Base-by-base conservation (phyloP, 2,329 filamentous ascomycete genomes). In the Cephalotrichum gorgonifer region DNA sequence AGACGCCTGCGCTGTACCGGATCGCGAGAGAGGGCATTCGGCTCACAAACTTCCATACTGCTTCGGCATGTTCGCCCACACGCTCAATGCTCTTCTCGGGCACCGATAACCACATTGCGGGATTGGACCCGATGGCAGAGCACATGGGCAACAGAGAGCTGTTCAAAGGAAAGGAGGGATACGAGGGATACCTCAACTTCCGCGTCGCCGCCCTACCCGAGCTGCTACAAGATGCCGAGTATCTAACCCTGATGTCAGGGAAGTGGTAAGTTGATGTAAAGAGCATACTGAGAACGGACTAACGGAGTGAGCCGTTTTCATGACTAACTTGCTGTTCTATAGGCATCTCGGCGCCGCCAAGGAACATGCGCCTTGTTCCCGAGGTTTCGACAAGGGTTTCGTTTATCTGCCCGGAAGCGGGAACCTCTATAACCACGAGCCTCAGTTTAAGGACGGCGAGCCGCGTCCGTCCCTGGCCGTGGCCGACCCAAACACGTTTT, bases 61-160 rank as follows among this genome's bases (percentile, higher is more conserved):
- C 79, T 0, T 74, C 78, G 7, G 77, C 78, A 48, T 83, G 78
- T 60, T 81, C 76, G 47, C 79, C 79, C 4, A 78, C 76, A 3
- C 68, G 79, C 43, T 74, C 78, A 41, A 83, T 83, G 79, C 73
- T 83, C 55, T 75, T 82, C 70, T 80, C 76, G 0, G 79, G 79
- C 4, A 83, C 79, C 1, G 78, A 81, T 56, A 72, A 81, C 55
- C 78, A 77, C 57, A 76, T 77, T 49, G 73, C 73, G 9, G 74
- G 79, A 1, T 65, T 83, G 2, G 79, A 78, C 2, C 78, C 79
- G 51, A 60, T 82, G 49, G 70, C 75, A 53, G 75, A 79, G 62
- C 79, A 39, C 5, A 39, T 20, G 7, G 35, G 17, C 2, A n/a
- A n/a, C n/a, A n/a, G n/a, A n/a, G n/a, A n/a, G n/a, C n/a, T 80